phyloP scores from a whole-genome alignment of 2,329 filamentous ascomycete species.

The Arachnomyces sp. region DNA sequence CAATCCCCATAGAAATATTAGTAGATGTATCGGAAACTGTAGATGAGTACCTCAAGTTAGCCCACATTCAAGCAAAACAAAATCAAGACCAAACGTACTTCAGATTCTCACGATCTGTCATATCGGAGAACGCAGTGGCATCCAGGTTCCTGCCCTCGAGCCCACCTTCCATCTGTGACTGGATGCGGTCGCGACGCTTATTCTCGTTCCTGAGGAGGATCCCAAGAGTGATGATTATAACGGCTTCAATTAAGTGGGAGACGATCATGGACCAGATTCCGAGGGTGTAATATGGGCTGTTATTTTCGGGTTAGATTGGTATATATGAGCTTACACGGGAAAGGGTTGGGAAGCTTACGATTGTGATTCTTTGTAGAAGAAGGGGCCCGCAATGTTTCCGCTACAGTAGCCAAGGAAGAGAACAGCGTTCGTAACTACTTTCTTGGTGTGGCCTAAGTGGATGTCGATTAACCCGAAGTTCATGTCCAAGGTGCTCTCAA shows the following conservation, averaged over 20 bases:
- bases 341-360: conserved; percentile 17
- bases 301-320: not conserved
- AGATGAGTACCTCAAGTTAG: not conserved
- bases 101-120: conserved; percentile 47
- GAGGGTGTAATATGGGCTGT: conserved; percentile 39
- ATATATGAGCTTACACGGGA: not conserved
- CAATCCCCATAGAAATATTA: conserved; percentile 7
- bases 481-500: conserved; percentile 17
- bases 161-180: conserved; percentile 38
- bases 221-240: conserved; percentile 39
- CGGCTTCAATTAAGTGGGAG: conserved; percentile 45
- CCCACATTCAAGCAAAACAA: not conserved
- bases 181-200: conserved; percentile 40
- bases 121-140: conserved; percentile 44
- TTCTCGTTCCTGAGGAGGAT: conserved; percentile 44
- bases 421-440: conserved; percentile 55
- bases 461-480: conserved; percentile 11
- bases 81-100: conserved; percentile 27
- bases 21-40: conserved; percentile 26
- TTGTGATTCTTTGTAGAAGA: conserved; percentile 53
- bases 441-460: conserved; percentile 48
- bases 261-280: conserved; percentile 53
- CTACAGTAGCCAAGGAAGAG: conserved; percentile 53
- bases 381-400: conserved; percentile 54
- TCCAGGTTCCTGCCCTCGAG: conserved; percentile 41